Base-by-base conservation (phyloP, 2,329 filamentous ascomycete genomes). In the Fonsecaea monophora region DNA sequence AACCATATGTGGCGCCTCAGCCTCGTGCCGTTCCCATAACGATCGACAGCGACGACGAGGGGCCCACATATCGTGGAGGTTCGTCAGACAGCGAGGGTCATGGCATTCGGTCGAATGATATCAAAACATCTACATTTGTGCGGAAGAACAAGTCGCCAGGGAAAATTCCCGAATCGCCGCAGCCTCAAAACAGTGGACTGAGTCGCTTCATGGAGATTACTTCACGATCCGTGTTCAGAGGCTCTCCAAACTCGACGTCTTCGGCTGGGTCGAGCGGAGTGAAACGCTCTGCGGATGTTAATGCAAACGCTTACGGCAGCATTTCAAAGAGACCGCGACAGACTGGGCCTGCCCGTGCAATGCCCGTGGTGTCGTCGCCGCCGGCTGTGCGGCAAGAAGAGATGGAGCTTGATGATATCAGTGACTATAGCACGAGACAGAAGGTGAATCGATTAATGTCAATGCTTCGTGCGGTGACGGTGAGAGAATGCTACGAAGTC, bases 71-170 rank as follows among this genome's bases (percentile, higher is more conserved):
- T 57, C 84, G 84, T 50, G 88, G 88, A 45, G 89, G 87, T 21
- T 86, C 84, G 13, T 90, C 88, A 0, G 89, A 90, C 35, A 86
- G 89, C 35, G 83, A 86, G 34, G 82, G 85, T 59, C 73, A 77
- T 55, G 78, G 81, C 50, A 75, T 76, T 18, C 76, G 81, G 45
- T 77, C 78, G 53, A 85, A 84, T 1, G 85, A 89, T 69, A 89
- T 91, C 70, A 86, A 85, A 67, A 85, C 87, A 70, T 79, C 79
- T 42, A 83, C 80, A 73, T 78, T 79, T 60, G 76, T 77, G 25
- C 75, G 78, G 34, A 81, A 74, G 59, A 50, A 75, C 1, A 77
- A 79, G 21, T 80, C 80, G 10, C 72, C 75, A 64, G 72, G 74
- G 15, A 69, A 71, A 32, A 72, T 81, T 18, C 73, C 77, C n/a